Base-by-base conservation (phyloP, 306 rosid genomes). In the Vigna nakashimae region DNA sequence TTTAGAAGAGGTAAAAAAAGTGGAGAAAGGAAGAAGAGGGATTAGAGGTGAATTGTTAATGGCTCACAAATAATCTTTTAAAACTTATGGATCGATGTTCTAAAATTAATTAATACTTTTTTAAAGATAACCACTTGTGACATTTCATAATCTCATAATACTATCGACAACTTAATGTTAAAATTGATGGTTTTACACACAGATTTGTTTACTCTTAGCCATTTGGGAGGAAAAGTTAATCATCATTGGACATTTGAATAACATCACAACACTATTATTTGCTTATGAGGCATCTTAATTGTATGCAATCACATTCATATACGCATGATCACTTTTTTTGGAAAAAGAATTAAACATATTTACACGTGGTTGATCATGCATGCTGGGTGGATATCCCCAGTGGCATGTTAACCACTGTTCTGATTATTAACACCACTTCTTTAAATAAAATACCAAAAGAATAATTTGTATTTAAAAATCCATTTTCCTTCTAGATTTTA, bases 401-500 rank as follows among this genome's bases (percentile, higher is more conserved):
- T 6, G 3, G 40, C 15, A 5, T 16, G 2, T 26, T 58, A 12
- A 24, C 14, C 38, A 13, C 65, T 26, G 26, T 40, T 60, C 1
- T 13, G 36, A 48, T 63, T 52, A 51, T 50, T 36, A 20, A 38
- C 20, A 16, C 53, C 46, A n/a, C 28, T 65, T 26, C 20, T 52
- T 32, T 24, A 38, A 40, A 38, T 53, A 51, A 40, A 36, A 55
- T 65, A 17, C 56, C 74, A 40, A 32, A 52, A 52, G 28, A 76
- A 3, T 50, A 7, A 16, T n/a, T 6, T 42, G 10, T 9, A 59
- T 53, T 77, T 40, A 26, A 60, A 60, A 26, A 52, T n/a, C 22
- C 15, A 13, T 53, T 77, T 77, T 66, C 57, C 14, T 77, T 77
- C 55, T 53, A 6, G 6, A 77, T 45, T 75, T 62, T 53, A 76